Evolutionary conservation across 495 filamentous ascomycete genomes (phyloP).

Genomic region (Friedmanniomyces endolithicus): DNA sequence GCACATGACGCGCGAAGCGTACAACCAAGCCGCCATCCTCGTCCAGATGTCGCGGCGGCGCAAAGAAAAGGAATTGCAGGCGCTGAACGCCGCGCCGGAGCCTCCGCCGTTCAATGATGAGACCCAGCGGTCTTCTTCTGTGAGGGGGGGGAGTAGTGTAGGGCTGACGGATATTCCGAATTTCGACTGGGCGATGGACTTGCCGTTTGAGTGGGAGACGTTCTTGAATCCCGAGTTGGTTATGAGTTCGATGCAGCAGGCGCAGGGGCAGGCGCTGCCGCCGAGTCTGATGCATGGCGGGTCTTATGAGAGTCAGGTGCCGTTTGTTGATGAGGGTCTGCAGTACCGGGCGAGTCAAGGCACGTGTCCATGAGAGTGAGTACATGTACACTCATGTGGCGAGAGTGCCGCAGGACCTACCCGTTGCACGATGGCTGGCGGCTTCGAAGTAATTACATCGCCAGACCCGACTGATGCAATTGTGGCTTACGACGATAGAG

Average conservation of each 20-base stretch:
- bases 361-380: no score
- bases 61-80: constrained; percentile 16
- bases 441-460: no score
- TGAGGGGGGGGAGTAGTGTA: neutral
- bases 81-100: constrained; percentile 2
- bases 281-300: neutral
- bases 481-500: no score
- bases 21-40: constrained; percentile 16
- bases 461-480: no score
- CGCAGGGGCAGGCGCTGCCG: neutral
- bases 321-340: no score
- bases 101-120: constrained; percentile 8
- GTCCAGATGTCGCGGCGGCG: constrained; percentile 15
- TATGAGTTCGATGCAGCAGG: constrained; percentile 7
- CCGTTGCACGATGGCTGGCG: no score
- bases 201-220: constrained; percentile 19
- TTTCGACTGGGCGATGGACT: constrained; percentile 16
- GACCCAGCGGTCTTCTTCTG: neutral
- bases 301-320: neutral
- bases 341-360: no score
- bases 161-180: constrained; percentile 14
- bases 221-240: constrained; percentile 19
- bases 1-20: constrained; percentile 21
- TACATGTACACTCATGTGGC: no score
- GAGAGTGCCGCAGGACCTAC: no score